Base-by-base conservation (phyloP, 108 stramenopile species). In the Asterionellopsis glacialis region DNA sequence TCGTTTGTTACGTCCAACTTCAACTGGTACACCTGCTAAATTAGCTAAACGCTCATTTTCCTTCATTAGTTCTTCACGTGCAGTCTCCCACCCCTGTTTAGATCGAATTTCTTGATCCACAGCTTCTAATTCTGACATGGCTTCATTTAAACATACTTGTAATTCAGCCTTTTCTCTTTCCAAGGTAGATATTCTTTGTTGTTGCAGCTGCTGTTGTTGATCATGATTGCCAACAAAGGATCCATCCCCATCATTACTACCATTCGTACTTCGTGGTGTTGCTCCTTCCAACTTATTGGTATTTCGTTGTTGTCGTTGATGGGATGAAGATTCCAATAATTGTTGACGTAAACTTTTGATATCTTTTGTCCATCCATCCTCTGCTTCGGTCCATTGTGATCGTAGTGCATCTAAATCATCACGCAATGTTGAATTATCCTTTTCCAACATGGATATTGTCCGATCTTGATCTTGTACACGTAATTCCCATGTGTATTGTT, bases 401-500 rank as follows among this genome's bases (percentile, higher is more conserved):
- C 74, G 63, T 14, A 64, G 62, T 39, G 67, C 50, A 12, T 78
- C 57, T 45, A 82, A 45, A 54, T 82, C 81, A 21, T 72, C 48
- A 38, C 41, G 27, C 14, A 79, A 49, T 7, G 39, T 52, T 11
- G 60, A 43, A 47, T 62, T 68, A 19, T 78, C 77, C 26, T 72
- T 16, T 44, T 77, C 64, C 52, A 78, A 22, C 45, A 67, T 38
- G 12, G 33, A 48, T 41, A 78, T 75, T 14, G 54, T 55, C 49
- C 81, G 65, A 52, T 79, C 77, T 60, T 82, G 77, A 69, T 82
- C 81, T 53, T 82, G 75, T 11, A 82, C 75, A 0, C 80, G 60
- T 11, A 82, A 48, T 61, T 82, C 80, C 80, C 80, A 82, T 16
- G 80, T 82, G 45, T 82, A 82, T 49, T 82, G 80, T 49, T 82